phyloP scores from a whole-genome alignment of 2,329 filamentous ascomycete genomes.

The Sclerotinia subarctica region DNA sequence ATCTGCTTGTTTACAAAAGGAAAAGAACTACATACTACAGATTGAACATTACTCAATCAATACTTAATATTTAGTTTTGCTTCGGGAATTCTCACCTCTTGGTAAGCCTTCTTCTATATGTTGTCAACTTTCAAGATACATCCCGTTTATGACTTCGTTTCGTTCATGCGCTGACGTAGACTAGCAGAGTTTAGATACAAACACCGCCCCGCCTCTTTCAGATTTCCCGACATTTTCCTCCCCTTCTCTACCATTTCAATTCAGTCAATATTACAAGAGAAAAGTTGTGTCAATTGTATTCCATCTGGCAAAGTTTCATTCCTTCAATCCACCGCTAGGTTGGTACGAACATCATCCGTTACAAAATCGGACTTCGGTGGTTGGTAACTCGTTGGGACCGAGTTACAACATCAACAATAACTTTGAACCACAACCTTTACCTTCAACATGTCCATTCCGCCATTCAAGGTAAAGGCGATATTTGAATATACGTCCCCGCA shows the following conservation, averaged over 20 bases:
- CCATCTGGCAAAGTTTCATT: constrained; percentile 1
- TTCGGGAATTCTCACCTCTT: neutral
- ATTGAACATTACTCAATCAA: neutral
- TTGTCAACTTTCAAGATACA: constrained; percentile 4
- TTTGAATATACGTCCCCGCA: constrained; percentile 92
- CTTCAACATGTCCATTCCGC: constrained; percentile 60
- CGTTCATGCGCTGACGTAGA: constrained; percentile 37
- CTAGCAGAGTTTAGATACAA: constrained; percentile 34
- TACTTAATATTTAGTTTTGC: constrained; percentile 3
- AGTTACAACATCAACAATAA: constrained; percentile 19
- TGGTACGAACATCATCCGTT: constrained; percentile 14
- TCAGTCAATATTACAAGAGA: neutral
- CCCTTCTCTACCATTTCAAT: constrained; percentile 24
- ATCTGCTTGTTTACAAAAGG: neutral
- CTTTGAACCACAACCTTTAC: neutral
- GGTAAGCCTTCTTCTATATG: neutral
- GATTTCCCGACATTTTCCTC: constrained; percentile 21
- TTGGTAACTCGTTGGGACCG: constrained; percentile 18
- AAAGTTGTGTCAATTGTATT: constrained; percentile 5
- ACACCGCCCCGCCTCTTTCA: constrained; percentile 32
- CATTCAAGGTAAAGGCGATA: constrained; percentile 92
- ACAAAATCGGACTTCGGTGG: constrained; percentile 31
- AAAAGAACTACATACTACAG: neutral
- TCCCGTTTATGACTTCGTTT: constrained; percentile 23
- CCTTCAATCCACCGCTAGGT: constrained; percentile 6